Evolutionary conservation across 1,139 yeast genomes (phyloP), one percentile per base, ranked within the genome.

Genomic region (Scheffersomyces titani): DNA sequence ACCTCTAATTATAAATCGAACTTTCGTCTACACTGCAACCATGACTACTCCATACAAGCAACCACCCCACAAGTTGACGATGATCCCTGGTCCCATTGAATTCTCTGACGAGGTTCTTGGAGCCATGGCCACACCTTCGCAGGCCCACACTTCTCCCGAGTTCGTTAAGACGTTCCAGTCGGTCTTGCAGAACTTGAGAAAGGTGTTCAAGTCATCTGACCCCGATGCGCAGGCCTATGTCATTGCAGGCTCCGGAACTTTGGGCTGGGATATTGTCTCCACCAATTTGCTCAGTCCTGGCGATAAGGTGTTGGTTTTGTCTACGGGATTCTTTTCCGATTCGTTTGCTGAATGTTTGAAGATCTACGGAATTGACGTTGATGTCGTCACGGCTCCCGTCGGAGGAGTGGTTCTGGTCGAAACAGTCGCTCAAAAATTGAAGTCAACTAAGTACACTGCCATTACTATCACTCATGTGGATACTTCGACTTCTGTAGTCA

Each of bases 71-170:
- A 82, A 82, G 64, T 77, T 85, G 71, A 82, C 92, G 64, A 78
- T 92, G 80, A 90, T 92, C 65, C 98, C 98, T 48, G 98, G 98
- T 52, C 98, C 98, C 59, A 90, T 93, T 70, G 96, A 90, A 73
- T 88, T 93, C 73, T 88, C 93, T 54, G 92, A 90, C 64, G 84
- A 80, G 59, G 98, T 93, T 53, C 84, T 90, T 64, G 78, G 79
- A 52, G 97, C 97, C 55, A 89, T 90, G 90, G 78, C 92, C 50
- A 88, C 91, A 51, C 96, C 94, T 44, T 88, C 97, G 4, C 87
- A 90, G 67, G 89, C 97, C 18, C 98, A 92, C 74, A 91, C 97
- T 51, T 86, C 96, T n/a, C 94, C 96, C 6, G 92, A 90, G 65
- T 93, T 93, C 68, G 81, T 90, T 61, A 76, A 81, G 52, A 87